phyloP scores from a whole-genome alignment of 495 filamentous ascomycete genomes.

The Pyrenula massariospora region DNA sequence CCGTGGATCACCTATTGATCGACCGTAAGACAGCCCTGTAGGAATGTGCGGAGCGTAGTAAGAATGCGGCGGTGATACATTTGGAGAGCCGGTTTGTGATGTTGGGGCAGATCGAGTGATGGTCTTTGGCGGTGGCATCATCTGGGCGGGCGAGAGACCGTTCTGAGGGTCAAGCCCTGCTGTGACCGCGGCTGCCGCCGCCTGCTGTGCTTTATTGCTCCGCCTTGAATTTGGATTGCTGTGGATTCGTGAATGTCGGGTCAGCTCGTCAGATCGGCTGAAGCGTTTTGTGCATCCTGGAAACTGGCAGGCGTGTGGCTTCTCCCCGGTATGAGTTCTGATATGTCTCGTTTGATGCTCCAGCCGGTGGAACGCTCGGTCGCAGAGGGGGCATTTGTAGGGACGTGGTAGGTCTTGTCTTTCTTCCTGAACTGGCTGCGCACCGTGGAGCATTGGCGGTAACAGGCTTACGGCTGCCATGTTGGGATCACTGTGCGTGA shows the following conservation, averaged over 20 bases:
- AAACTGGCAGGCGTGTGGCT: slow-evolving; percentile 90
- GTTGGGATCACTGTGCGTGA: slow-evolving; percentile 31
- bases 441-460: slow-evolving; percentile 54
- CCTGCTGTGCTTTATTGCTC: slow-evolving; percentile 75
- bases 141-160: slow-evolving; percentile 49
- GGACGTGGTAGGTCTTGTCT: slow-evolving; percentile 81
- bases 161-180: slow-evolving; percentile 36
- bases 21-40: slow-evolving; percentile 51
- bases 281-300: slow-evolving; percentile 96
- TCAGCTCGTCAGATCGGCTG: slow-evolving; percentile 92
- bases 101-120: slow-evolving; percentile 77
- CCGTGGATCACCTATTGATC: slow-evolving; percentile 26
- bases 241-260: slow-evolving; percentile 94
- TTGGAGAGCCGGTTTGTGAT: slow-evolving; percentile 81
- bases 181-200: slow-evolving; percentile 40
- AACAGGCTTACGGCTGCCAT: slow-evolving; percentile 63
- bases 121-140: slow-evolving; percentile 63
- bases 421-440: slow-evolving; percentile 46
- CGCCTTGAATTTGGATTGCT: slow-evolving; percentile 95
- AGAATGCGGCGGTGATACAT: slow-evolving; percentile 90
- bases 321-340: slow-evolving; percentile 94
- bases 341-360: slow-evolving; percentile 98
- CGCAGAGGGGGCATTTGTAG: slow-evolving; percentile 97
- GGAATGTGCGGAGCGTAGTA: slow-evolving; percentile 64
- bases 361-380: slow-evolving; percentile 96